These are phyloP conservation scores for Barnettozyma siamensis DNA, from an alignment of 805 yeast species.

Conservation along the genomic window DNA sequence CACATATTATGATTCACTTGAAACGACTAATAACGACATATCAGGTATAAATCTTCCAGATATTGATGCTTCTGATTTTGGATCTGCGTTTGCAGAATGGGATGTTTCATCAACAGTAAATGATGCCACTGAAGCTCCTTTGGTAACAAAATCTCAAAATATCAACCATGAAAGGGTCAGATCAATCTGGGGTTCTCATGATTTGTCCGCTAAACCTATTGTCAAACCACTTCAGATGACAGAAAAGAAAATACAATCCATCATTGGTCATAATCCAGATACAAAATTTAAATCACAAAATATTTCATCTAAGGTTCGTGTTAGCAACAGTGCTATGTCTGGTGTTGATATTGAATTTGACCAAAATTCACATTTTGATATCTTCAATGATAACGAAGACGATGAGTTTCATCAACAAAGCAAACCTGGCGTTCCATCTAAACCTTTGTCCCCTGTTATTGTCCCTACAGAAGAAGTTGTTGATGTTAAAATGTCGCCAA, in stretches of 20 bases:
- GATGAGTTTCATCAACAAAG: no score
- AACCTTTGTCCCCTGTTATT: no score
- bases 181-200: slow-evolving; percentile 22
- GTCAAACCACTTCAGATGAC: not conserved
- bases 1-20: slow-evolving; percentile 1
- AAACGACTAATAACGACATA: not conserved
- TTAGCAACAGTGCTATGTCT: slow-evolving; percentile 14
- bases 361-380: slow-evolving; percentile 10
- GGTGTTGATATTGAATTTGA: slow-evolving; percentile 23
- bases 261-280: slow-evolving; percentile 13
- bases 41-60: slow-evolving; percentile 33
- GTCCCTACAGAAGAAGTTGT: no score
- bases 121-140: not conserved
- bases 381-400: slow-evolving; percentile 2
- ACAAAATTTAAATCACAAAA: slow-evolving; percentile 15
- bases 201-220: slow-evolving; percentile 1
- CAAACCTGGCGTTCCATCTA: no score
- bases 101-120: slow-evolving; percentile 10
- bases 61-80: slow-evolving; percentile 43
- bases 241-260: slow-evolving; percentile 8
- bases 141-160: not conserved
- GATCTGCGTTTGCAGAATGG: slow-evolving; percentile 35
- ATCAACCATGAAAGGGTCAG: slow-evolving; percentile 7
- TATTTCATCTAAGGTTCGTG: slow-evolving; percentile 17
- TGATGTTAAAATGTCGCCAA: not conserved